Evolutionary conservation across 176 grass and related monocot genomes (phyloP).

Genomic region (Phyllostachys edulis): DNA sequence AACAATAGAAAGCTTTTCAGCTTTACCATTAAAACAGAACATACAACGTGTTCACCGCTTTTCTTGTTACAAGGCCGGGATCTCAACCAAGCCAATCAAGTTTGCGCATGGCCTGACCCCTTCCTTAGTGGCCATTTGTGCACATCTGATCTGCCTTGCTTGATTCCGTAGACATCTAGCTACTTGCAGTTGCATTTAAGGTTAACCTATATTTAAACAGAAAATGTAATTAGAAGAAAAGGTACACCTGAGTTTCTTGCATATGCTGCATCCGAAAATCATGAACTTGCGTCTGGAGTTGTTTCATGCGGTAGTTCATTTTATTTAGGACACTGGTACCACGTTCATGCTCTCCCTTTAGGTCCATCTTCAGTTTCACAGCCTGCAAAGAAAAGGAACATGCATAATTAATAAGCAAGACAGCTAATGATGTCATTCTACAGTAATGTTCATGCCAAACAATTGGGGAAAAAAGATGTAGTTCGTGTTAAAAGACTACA

Average conservation of each 20-base stretch:
- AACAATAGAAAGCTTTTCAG: background rate
- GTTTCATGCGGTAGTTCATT: constrained; percentile 51
- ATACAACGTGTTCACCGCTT: background rate
- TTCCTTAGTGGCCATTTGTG: background rate
- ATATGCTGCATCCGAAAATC: constrained; percentile 68
- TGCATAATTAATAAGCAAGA: constrained; percentile 21
- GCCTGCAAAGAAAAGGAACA: constrained; percentile 48
- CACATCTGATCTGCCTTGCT: background rate
- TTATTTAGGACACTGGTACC: constrained; percentile 48
- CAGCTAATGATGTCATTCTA: background rate
- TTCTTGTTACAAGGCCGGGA: background rate
- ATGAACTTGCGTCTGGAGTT: constrained; percentile 68
- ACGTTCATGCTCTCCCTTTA: constrained; percentile 62
- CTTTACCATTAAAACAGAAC: background rate
- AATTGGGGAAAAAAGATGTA: background rate
- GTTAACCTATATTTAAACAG: background rate
- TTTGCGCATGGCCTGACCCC: background rate
- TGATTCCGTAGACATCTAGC: background rate
- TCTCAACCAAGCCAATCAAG: background rate
- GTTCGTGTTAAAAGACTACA: background rate
- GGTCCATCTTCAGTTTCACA: constrained; percentile 63
- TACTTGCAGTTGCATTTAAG: background rate
- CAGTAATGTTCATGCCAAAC: background rate
- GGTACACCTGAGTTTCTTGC: constrained; percentile 61
- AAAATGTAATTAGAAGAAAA: background rate